Evolutionary conservation across 495 filamentous ascomycete species (phyloP).

Genomic region (Trichoderma asperelloides): DNA sequence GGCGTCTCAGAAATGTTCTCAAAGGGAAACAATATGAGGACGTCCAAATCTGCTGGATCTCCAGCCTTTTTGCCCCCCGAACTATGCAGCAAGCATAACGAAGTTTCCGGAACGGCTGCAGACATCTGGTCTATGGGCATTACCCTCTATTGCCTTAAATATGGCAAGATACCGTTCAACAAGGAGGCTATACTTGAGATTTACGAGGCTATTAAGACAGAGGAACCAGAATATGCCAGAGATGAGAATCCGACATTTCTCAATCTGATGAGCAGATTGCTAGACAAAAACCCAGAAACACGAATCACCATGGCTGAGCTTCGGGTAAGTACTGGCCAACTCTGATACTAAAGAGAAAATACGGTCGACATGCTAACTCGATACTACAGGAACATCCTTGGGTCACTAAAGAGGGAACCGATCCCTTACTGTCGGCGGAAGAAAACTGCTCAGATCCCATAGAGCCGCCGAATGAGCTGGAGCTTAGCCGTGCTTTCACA

Average conservation of each 20-base stretch:
- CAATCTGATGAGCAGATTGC: conserved; percentile 56
- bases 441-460: conserved; percentile 82
- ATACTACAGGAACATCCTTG: conserved; percentile 71
- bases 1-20: conserved; percentile 98
- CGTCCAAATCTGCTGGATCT: conserved; percentile 87
- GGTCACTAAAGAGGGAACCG: conserved; percentile 77
- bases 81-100: conserved; percentile 80
- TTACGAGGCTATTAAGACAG: conserved; percentile 75
- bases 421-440: conserved; percentile 68
- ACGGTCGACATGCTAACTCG: conserved; percentile 9
- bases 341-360: background rate
- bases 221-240: conserved; percentile 41
- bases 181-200: conserved; percentile 69
- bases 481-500: conserved; percentile 86
- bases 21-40: conserved; percentile 81
- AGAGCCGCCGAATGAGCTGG: conserved; percentile 73
- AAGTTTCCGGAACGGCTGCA: conserved; percentile 79
- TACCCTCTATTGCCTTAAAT: conserved; percentile 85
- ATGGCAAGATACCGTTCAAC: conserved; percentile 80
- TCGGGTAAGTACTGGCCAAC: conserved; percentile 46
- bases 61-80: conserved; percentile 94
- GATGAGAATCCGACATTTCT: conserved; percentile 52
- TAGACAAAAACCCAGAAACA: conserved; percentile 70
- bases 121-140: conserved; percentile 99
- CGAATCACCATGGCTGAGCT: conserved; percentile 75